Conservation (phyloP, 2,329 filamentous ascomycete genomes). For the Hypoxylon sp. region DNA sequence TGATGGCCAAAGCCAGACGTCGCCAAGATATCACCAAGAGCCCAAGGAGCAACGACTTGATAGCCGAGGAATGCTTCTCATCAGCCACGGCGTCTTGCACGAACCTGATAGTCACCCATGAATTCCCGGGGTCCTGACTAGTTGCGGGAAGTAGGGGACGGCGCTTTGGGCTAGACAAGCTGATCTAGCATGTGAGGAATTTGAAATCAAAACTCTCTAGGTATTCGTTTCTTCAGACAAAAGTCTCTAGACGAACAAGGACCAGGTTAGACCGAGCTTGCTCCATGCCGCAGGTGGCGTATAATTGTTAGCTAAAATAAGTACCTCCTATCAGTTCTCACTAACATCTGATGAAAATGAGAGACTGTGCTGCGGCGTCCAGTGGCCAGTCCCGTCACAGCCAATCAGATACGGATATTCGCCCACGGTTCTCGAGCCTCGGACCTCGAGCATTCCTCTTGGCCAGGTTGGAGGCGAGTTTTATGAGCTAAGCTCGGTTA, state of each 20-base stretch:
- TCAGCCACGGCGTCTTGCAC: background rate
- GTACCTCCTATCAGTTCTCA: slow-evolving; percentile 3
- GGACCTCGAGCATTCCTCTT: slow-evolving; percentile 9
- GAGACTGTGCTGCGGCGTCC: slow-evolving; percentile 2
- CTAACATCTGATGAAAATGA: slow-evolving; percentile 16
- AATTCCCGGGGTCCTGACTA: background rate
- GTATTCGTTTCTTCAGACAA: slow-evolving; percentile 8
- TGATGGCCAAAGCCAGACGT: slow-evolving; percentile 7
- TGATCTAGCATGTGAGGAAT: background rate
- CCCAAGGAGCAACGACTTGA: slow-evolving; percentile 13
- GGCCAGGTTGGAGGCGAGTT: slow-evolving; percentile 9
- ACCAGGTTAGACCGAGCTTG: slow-evolving; percentile 17
- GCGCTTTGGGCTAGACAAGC: slow-evolving; percentile 6
- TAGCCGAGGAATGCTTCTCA: slow-evolving; percentile 11
- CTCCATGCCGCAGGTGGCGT: slow-evolving; percentile 24
- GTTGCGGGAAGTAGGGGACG: slow-evolving; percentile 4
- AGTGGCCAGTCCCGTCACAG: background rate
- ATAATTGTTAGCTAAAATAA: slow-evolving; percentile 25
- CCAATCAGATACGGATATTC: slow-evolving; percentile 25
- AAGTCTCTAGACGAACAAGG: slow-evolving; percentile 11
- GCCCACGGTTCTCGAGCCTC: slow-evolving; percentile 26
- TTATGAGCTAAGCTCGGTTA: slow-evolving; percentile 1
- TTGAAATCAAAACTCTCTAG: slow-evolving; percentile 5
- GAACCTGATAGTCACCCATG: background rate
- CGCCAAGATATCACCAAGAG: slow-evolving; percentile 29